These are phyloP conservation scores for Syzygium malaccense DNA, from an alignment of 441 rosid genomes.

Conservation along the genomic window DNA sequence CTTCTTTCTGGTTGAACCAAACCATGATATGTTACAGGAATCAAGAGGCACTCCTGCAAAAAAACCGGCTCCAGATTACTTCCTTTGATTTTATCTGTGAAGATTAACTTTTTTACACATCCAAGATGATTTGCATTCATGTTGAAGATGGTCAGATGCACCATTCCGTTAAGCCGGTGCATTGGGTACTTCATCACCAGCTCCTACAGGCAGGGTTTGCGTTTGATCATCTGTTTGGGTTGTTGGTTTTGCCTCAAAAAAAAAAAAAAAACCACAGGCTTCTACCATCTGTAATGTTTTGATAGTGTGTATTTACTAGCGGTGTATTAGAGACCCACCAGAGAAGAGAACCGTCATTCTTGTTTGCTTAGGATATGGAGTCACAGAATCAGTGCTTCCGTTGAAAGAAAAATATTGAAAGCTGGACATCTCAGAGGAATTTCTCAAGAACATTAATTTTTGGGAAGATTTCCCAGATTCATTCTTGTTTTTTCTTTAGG, in stretches of 20 bases:
- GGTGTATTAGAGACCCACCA: neutral
- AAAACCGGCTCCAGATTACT: slow-evolving; percentile 89
- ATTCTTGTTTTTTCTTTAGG: neutral
- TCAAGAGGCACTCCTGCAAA: slow-evolving; percentile 75
- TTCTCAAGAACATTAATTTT: neutral
- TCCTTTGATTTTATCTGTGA: slow-evolving; percentile 35
- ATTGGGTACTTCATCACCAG: neutral
- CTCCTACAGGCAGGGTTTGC: neutral
- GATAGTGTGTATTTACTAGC: neutral
- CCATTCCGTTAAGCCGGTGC: neutral
- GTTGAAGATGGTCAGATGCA: neutral
- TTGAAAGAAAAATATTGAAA: neutral
- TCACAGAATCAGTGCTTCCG: neutral
- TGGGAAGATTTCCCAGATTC: neutral
- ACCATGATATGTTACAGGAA: slow-evolving; percentile 39
- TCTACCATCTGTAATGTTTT: neutral
- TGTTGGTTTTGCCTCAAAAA: neutral
- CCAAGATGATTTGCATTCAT: slow-evolving; percentile 8
- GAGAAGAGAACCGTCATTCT: neutral
- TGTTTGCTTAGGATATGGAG: neutral
- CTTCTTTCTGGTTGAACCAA: neutral
- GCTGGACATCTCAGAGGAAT: neutral
- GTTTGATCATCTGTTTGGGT: neutral
- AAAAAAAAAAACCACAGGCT: neutral
- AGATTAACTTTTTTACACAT: slow-evolving; percentile 2